Conservation (phyloP, 2,329 filamentous ascomycete genomes). For the Curvularia eragrostidis region DNA sequence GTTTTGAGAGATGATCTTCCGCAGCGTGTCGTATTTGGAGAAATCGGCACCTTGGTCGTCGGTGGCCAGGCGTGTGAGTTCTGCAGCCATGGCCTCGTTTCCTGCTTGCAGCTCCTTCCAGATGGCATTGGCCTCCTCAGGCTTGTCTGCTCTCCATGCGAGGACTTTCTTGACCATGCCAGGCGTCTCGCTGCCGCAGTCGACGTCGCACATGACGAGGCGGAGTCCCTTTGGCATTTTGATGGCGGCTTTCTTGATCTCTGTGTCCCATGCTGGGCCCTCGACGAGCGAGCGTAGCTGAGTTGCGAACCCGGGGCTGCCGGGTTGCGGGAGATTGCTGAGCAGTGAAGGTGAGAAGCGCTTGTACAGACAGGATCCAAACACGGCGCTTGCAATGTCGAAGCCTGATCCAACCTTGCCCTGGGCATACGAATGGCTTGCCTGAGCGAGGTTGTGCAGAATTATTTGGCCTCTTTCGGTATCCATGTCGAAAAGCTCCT, state of each 20-base stretch:
- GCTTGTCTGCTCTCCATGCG: constrained; percentile 74
- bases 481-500: constrained; percentile 61
- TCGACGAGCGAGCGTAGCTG: constrained; percentile 72
- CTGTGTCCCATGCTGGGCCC: constrained; percentile 74
- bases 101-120: constrained; percentile 77
- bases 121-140: constrained; percentile 68
- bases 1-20: constrained; percentile 59
- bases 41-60: constrained; percentile 46
- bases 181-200: constrained; percentile 91
- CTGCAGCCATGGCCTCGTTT: constrained; percentile 73
- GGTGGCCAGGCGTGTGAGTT: constrained; percentile 63
- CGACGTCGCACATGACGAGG: constrained; percentile 93
- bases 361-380: constrained; percentile 87
- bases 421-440: constrained; percentile 92
- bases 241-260: constrained; percentile 73
- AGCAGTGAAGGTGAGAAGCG: constrained; percentile 88
- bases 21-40: constrained; percentile 58
- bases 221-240: constrained; percentile 75
- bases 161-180: constrained; percentile 95
- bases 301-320: constrained; percentile 69
- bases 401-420: constrained; percentile 97
- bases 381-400: constrained; percentile 91
- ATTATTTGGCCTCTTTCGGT: constrained; percentile 62
- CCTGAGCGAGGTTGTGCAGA: constrained; percentile 92
- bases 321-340: constrained; percentile 69